Evolutionary conservation across 1,284 basidiomycete species (phyloP).

Genomic region (Fereydounia khargensis): DNA sequence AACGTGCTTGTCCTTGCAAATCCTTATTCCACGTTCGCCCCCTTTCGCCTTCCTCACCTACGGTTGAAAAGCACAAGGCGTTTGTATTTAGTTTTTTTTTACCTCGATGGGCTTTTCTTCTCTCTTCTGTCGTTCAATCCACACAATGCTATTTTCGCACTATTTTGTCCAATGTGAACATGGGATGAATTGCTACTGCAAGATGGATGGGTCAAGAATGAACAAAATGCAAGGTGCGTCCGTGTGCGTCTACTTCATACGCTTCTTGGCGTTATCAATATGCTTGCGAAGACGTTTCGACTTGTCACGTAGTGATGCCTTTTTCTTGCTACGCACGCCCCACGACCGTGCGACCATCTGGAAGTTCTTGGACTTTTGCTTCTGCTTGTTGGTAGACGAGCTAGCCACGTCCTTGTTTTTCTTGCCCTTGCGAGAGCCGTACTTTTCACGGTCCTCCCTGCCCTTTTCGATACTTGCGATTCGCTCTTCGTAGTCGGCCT

Average conservation of each 20-base stretch:
- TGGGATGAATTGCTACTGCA: too few relatives aligned
- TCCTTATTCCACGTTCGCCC: too few relatives aligned
- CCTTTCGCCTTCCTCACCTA: too few relatives aligned
- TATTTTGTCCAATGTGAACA: too few relatives aligned
- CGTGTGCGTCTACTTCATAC: conserved; percentile 35
- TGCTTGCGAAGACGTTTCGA: conserved; percentile 43
- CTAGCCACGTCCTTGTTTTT: conserved; percentile 53
- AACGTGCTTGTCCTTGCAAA: too few relatives aligned
- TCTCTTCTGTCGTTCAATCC: too few relatives aligned
- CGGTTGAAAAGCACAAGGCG: too few relatives aligned
- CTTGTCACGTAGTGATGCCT: conserved; percentile 52
- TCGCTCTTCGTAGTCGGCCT: conserved; percentile 90
- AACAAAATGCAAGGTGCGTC: neutral
- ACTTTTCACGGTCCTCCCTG: conserved; percentile 93
- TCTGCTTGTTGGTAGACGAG: conserved; percentile 47
- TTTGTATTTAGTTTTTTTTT: too few relatives aligned
- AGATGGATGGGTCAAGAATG: too few relatives aligned
- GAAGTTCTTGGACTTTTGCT: conserved; percentile 52
- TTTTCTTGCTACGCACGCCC: conserved; percentile 52
- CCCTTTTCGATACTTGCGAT: conserved; percentile 89
- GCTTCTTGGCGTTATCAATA: conserved; percentile 50
- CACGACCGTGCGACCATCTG: conserved; percentile 50
- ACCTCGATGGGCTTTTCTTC: too few relatives aligned
- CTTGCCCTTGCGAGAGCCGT: conserved; percentile 63
- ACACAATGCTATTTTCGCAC: too few relatives aligned